Percentiles rank a stretch among this genome's conserved stretches.
These are phyloP conservation scores for Capillidium heterosporum DNA, from an alignment of 371 early-diverging fungal species.

Conservation along the genomic window DNA sequence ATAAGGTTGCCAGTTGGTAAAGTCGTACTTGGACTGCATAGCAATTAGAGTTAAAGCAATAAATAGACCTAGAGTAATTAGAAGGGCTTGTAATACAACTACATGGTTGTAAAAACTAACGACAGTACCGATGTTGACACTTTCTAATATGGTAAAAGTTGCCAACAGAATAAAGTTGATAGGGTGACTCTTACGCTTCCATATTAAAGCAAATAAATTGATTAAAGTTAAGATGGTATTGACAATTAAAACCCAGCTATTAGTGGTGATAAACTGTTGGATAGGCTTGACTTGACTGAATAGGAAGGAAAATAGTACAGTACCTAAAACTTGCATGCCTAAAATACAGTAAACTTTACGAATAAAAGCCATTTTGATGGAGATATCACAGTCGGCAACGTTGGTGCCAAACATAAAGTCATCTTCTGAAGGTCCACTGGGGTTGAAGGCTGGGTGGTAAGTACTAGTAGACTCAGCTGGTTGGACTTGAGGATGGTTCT, in stretches of 20 bases:
- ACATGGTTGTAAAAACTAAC: conserved; percentile 30
- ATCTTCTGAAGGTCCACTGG: conserved; percentile 10
- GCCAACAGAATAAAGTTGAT: conserved; percentile 35
- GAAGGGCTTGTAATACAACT: conserved; percentile 49
- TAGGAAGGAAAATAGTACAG: conserved; percentile 27
- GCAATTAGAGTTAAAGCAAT: conserved; percentile 56
- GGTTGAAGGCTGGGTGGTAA: background rate
- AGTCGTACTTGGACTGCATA: conserved; percentile 50
- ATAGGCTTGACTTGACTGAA: conserved; percentile 28
- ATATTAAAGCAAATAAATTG: conserved; percentile 30
- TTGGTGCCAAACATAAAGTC: conserved; percentile 35
- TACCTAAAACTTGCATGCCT: conserved; percentile 38
- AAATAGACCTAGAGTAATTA: conserved; percentile 54
- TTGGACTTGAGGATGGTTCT: too few species aligned
- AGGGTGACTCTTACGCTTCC: conserved; percentile 42
- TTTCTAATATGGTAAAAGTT: conserved; percentile 46
- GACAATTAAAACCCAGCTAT: too few species aligned
- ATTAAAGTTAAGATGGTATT: conserved; percentile 13
- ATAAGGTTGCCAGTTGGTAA: conserved; percentile 38
- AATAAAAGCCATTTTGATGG: conserved; percentile 45
- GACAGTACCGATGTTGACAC: conserved; percentile 36
- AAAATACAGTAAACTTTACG: conserved; percentile 66
- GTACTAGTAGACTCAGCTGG: too few species aligned
- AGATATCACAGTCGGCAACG: conserved; percentile 28
- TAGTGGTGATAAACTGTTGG: conserved; percentile 6